Conservation (phyloP, 805 yeast genomes). For the Lipomyces mesembrius region DNA sequence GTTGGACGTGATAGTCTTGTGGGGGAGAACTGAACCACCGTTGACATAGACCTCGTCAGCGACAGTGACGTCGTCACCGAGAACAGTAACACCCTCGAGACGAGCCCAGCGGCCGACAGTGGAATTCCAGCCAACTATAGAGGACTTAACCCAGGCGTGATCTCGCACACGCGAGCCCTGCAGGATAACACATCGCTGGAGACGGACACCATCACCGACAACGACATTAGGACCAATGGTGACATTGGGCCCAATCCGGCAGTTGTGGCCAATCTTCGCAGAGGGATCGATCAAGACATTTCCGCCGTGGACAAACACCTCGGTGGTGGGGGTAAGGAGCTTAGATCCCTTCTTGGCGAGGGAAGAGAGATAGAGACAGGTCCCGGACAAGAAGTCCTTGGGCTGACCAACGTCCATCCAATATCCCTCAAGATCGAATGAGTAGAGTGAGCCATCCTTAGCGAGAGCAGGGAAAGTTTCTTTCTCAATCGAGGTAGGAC, state of each 20-base stretch:
- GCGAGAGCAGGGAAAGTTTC: slow-evolving; percentile 98
- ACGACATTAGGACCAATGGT: slow-evolving; percentile 95
- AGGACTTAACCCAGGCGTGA: slow-evolving; percentile 96
- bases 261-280: slow-evolving; percentile 88
- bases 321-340: slow-evolving; percentile 62
- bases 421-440: slow-evolving; percentile 97
- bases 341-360: slow-evolving; percentile 79
- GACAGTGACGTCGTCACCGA: slow-evolving; percentile 98
- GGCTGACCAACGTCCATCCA: slow-evolving; percentile 99
- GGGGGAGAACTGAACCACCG: slow-evolving; percentile 99
- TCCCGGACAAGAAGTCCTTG: slow-evolving; percentile 97
- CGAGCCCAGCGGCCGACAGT: slow-evolving; percentile 99
- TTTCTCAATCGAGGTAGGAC: slow-evolving; percentile 99
- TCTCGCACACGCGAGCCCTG: slow-evolving; percentile 90
- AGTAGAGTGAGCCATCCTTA: slow-evolving; percentile 83
- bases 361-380: slow-evolving; percentile 87
- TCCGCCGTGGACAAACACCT: slow-evolving; percentile 80
- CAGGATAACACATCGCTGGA: slow-evolving; percentile 91
- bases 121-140: slow-evolving; percentile 99
- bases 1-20: slow-evolving; percentile 92
- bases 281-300: slow-evolving; percentile 93
- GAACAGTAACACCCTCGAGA: slow-evolving; percentile 94
- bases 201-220: slow-evolving; percentile 98
- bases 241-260: slow-evolving; percentile 98
- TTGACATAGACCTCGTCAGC: slow-evolving; percentile 98